Base-by-base conservation (phyloP, 2,329 filamentous ascomycete genomes). In the Trichophyton benhamiae region DNA sequence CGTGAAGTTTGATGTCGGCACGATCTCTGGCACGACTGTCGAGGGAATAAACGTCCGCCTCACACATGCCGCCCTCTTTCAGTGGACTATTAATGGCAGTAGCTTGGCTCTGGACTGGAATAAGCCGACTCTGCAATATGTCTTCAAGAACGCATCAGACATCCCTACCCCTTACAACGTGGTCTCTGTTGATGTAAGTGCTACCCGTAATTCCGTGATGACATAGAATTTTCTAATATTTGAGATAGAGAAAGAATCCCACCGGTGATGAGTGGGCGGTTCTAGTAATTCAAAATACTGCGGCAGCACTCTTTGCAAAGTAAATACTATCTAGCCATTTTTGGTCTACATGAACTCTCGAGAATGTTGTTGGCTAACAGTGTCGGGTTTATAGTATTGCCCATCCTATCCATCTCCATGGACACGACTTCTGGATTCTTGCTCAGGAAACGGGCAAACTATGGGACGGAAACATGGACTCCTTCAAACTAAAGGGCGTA, bases 391-490 rank as follows among this genome's bases (percentile, higher is more conserved):
- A 25, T 4, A 48, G 44, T 13, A 48, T 48, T 9, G 52, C 36
- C 13, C 57, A 59, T 27, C 57, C 57, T 3, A 41, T 88, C 72
- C 85, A 89, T 71, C 70, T 87, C 1, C 86, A 89, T 74, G 85
- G 85, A 11, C 82, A 86, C 72, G 86, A 89, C 74, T 86, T 89
- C 77, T 85, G 83, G 68, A 74, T 89, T 57, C 77, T 89, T 0
- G 75, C 81, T 44, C 79, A 80, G 72, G 57, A 41, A 9, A 59
- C 15, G 5, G 57, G 57, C 3, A 27, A 41, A 3, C 17, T 42
- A 38, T 38, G 30, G 38, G 30, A 33, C 7, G 52, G 36, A 17
- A 57, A 9, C 9, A 30, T 17, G 36, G 15, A 33, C 2, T 33
- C 27, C 2, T 41, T 57, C 57, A 46, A 44, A 13, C 80, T 25